These are phyloP conservation scores for Penicillium sp. DNA, from an alignment of 2,329 filamentous ascomycete genomes.

Conservation along the genomic window DNA sequence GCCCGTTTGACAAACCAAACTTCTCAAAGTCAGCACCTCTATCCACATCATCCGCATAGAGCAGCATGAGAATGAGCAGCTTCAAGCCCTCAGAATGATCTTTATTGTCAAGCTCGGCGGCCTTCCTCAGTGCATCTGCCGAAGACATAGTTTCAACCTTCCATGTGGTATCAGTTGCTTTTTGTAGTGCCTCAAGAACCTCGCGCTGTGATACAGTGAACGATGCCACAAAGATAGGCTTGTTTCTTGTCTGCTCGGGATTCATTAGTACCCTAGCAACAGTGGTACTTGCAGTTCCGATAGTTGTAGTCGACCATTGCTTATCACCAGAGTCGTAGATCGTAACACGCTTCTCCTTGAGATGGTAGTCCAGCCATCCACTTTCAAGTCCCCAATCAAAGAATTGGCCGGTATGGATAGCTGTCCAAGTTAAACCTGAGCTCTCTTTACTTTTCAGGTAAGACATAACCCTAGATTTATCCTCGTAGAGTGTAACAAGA, in stretches of 20 bases:
- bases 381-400: conserved; percentile 20
- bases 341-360: conserved; percentile 1
- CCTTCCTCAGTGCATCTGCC: conserved; percentile 7
- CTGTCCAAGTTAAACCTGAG: conserved; percentile 19
- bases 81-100: conserved; percentile 7
- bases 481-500: conserved; percentile 11
- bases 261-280: conserved; percentile 13
- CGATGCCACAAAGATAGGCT: conserved; percentile 17
- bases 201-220: conserved; percentile 18
- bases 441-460: conserved; percentile 16
- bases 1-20: neutral
- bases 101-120: conserved; percentile 1
- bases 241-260: conserved; percentile 12
- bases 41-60: conserved; percentile 1
- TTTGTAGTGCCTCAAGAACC: conserved; percentile 14
- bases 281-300: conserved; percentile 15
- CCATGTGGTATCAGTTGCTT: conserved; percentile 13
- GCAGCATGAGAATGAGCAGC: conserved; percentile 1
- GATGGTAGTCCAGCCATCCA: conserved; percentile 13
- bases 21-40: conserved; percentile 6
- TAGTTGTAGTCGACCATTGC: conserved; percentile 13
- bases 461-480: conserved; percentile 13
- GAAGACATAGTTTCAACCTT: conserved; percentile 10
- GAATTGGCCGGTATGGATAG: conserved; percentile 7
- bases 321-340: conserved; percentile 3